A percentile compares a stretch with the other conserved stretches of the same genome.
phyloP scores from a whole-genome alignment of 345 rosid species.

The Euphorbia lathyris region DNA sequence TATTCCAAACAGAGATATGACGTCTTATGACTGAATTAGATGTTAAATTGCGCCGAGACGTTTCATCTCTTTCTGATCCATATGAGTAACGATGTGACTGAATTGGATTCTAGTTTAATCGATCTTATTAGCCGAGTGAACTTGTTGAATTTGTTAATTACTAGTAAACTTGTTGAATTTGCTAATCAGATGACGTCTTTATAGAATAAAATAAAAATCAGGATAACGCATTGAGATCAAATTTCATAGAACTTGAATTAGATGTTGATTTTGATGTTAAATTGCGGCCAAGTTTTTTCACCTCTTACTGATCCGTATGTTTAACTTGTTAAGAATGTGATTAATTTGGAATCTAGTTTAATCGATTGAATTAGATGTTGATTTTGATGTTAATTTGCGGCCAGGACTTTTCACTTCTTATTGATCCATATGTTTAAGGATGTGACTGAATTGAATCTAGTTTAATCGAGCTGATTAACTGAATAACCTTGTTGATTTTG shows the following conservation, averaged over 20 bases:
- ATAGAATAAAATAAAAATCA: too few species aligned
- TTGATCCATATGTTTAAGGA: background rate
- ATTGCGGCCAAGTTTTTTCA: too few species aligned
- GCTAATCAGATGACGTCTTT: too few species aligned
- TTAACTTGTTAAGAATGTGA: background rate
- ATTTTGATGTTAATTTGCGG: background rate
- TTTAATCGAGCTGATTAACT: background rate
- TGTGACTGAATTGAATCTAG: background rate
- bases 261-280: background rate
- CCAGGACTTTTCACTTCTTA: background rate
- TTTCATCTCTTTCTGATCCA: background rate
- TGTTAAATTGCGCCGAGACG: too few species aligned
- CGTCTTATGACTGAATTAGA: background rate
- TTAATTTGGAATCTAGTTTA: background rate
- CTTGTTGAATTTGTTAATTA: slow-evolving; percentile 10
- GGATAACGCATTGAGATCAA: too few species aligned
- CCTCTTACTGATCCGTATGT: background rate
- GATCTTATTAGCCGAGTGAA: background rate
- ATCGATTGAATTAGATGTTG: background rate
- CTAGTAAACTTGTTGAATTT: too few species aligned
- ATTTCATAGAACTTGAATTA: too few species aligned
- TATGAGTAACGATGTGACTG: background rate
- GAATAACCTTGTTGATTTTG: background rate
- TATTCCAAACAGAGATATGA: too few species aligned
- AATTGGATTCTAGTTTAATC: background rate